Evolutionary conservation across 2,329 filamentous ascomycete species (phyloP).

Genomic region (Penicillium sp.): DNA sequence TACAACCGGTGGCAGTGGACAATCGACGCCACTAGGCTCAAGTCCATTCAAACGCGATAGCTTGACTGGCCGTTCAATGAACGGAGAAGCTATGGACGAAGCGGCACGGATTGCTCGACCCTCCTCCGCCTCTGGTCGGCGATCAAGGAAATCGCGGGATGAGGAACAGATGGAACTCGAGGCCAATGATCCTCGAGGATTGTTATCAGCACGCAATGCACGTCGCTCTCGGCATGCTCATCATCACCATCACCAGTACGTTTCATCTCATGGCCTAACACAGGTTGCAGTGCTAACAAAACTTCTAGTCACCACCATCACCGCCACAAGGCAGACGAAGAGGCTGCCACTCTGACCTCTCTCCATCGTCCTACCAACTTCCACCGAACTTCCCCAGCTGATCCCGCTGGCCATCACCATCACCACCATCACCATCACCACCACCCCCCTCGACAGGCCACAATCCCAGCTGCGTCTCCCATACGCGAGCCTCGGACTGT

Average conservation of each 20-base stretch:
- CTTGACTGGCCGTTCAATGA: slow-evolving; percentile 46
- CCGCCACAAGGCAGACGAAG: slow-evolving; percentile 56
- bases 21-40: slow-evolving; percentile 55
- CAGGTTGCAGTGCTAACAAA: slow-evolving; percentile 17
- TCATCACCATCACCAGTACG: slow-evolving; percentile 63
- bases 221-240: slow-evolving; percentile 61
- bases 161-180: slow-evolving; percentile 72
- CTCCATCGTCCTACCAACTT: slow-evolving; percentile 32
- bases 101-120: slow-evolving; percentile 43
- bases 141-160: slow-evolving; percentile 71
- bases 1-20: slow-evolving; percentile 52
- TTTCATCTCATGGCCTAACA: slow-evolving; percentile 11
- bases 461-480: slow-evolving; percentile 30
- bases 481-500: slow-evolving; percentile 64
- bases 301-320: slow-evolving; percentile 53
- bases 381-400: slow-evolving; percentile 32
- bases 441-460: slow-evolving; percentile 30
- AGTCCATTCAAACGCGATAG: slow-evolving; percentile 56
- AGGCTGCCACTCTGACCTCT: slow-evolving; percentile 29
- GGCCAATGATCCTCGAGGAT: slow-evolving; percentile 62
- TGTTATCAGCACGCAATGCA: slow-evolving; percentile 63
- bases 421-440: slow-evolving; percentile 50
- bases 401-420: slow-evolving; percentile 38
- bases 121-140: slow-evolving; percentile 56
- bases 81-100: slow-evolving; percentile 44